Conservation (phyloP, 495 filamentous ascomycete genomes). For the Penicillium paradoxum region DNA sequence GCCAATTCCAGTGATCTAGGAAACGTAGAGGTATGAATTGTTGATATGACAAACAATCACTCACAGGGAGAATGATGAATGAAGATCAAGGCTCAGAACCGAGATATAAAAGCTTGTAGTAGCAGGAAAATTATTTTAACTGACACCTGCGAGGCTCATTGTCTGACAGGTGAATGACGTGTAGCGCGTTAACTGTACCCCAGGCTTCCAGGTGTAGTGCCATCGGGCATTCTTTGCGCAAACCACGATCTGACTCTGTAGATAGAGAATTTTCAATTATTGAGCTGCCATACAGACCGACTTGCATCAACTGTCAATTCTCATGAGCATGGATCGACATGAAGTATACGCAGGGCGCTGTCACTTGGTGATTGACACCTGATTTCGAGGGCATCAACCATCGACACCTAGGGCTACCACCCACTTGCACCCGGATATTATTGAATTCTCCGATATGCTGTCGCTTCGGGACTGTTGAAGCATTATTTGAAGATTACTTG, state of each 20-base stretch:
- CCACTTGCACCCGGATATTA: too few species aligned
- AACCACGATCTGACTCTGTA: background rate
- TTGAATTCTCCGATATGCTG: too few species aligned
- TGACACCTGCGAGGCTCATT: background rate
- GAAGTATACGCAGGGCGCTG: too few species aligned
- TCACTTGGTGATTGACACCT: too few species aligned
- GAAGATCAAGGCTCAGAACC: too few species aligned
- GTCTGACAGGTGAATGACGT: slow-evolving; percentile 6
- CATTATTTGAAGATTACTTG: slow-evolving; percentile 75
- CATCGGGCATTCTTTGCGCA: background rate
- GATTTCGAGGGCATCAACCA: too few species aligned
- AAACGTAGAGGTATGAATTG: background rate
- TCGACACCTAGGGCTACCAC: too few species aligned
- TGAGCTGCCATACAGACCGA: background rate
- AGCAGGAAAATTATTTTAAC: background rate
- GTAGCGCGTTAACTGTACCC: background rate
- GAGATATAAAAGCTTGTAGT: background rate
- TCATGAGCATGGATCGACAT: too few species aligned
- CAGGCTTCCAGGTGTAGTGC: background rate
- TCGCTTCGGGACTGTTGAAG: slow-evolving; percentile 61
- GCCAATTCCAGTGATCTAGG: background rate
- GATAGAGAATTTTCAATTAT: background rate
- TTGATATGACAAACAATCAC: background rate
- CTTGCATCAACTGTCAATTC: too few species aligned
- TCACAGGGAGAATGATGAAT: too few species aligned